These are phyloP conservation scores for Triticum turgidum DNA, from an alignment of 176 grass and related monocot species.

Conservation along the genomic window DNA sequence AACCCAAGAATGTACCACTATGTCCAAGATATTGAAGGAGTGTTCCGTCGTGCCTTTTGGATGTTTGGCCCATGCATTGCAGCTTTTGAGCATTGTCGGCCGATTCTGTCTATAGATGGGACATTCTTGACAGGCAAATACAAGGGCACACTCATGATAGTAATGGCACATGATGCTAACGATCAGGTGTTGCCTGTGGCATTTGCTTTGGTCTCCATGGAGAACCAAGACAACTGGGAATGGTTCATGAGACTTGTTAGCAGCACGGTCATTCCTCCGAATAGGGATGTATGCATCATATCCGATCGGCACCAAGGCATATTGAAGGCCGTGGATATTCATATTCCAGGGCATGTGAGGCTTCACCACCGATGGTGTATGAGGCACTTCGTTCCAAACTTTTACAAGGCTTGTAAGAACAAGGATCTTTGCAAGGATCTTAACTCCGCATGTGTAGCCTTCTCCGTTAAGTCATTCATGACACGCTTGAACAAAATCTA, in stretches of 20 bases:
- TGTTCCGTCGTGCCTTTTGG: background rate
- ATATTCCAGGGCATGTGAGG: background rate
- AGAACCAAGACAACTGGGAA: background rate
- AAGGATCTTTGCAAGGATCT: background rate
- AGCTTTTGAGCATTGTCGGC: background rate
- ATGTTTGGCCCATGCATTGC: background rate
- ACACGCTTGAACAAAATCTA: background rate
- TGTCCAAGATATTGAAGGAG: background rate
- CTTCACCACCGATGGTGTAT: background rate
- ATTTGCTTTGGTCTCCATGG: background rate
- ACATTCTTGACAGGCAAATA: background rate
- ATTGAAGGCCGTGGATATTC: background rate
- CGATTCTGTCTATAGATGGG: background rate
- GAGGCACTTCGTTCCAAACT: background rate
- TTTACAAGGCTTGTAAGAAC: background rate
- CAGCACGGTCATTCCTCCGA: background rate
- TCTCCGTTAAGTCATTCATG: background rate
- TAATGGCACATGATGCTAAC: background rate
- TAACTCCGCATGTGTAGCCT: background rate
- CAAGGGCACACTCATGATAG: background rate
- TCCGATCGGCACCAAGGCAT: background rate
- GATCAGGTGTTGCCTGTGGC: background rate
- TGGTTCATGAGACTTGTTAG: background rate
- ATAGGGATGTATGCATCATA: background rate
- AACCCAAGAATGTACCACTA: background rate